Percentiles rank a stretch among this genome's conserved stretches.
These are phyloP conservation scores for Rosa rugosa DNA, from an alignment of 306 rosid species.

Conservation along the genomic window DNA sequence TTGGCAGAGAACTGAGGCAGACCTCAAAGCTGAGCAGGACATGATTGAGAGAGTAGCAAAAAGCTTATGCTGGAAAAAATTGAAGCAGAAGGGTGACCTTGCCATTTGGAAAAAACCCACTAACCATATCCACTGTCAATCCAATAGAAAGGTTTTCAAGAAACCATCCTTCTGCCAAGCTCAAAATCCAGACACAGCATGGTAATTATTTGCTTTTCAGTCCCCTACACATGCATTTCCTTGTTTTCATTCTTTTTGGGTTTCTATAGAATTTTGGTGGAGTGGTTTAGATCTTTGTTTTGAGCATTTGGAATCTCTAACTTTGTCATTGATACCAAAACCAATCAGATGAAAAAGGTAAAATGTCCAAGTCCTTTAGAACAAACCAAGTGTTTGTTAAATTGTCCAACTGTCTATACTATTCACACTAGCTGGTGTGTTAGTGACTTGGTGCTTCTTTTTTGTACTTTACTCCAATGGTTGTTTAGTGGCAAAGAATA, in stretches of 20 bases:
- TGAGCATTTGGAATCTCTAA: constrained; percentile 2
- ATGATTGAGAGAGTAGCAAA: constrained; percentile 70
- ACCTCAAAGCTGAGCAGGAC: constrained; percentile 68
- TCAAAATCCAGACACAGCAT: constrained; percentile 79
- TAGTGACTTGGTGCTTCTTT: constrained; percentile 9
- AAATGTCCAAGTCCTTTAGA: background rate
- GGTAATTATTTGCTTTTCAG: constrained; percentile 55
- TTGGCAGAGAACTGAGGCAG: constrained; percentile 71
- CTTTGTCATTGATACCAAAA: constrained; percentile 59
- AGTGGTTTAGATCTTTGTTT: background rate
- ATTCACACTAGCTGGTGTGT: constrained; percentile 7
- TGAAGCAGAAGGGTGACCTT: constrained; percentile 66
- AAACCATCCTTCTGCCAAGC: constrained; percentile 58
- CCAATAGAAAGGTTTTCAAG: constrained; percentile 61
- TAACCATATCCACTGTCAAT: constrained; percentile 72
- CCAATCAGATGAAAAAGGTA: constrained; percentile 47
- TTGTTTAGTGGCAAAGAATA: constrained; percentile 16
- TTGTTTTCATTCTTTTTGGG: background rate
- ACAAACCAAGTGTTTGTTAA: constrained; percentile 17
- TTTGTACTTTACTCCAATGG: constrained; percentile 28
- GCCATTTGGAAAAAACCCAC: constrained; percentile 96
- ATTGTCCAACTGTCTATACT: constrained; percentile 12
- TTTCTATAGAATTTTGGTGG: background rate
- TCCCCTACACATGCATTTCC: background rate
- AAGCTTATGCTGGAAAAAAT: constrained; percentile 87